phyloP scores from a whole-genome alignment of 495 filamentous ascomycete species.

The Podospora australis region DNA sequence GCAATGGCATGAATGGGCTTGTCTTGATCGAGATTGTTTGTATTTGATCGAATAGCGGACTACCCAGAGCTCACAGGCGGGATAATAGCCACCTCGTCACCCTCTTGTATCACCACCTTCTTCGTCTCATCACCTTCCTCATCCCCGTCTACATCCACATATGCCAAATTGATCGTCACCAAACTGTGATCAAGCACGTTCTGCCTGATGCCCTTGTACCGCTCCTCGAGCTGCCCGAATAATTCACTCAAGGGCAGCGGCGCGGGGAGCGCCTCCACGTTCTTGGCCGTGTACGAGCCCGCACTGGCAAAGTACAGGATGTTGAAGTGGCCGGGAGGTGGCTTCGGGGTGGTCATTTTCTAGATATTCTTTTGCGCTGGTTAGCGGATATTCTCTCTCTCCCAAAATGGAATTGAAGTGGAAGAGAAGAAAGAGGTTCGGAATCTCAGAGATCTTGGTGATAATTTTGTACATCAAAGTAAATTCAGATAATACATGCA shows the following conservation, averaged over 20 bases:
- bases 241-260: constrained; percentile 62
- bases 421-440: background rate
- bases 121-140: constrained; percentile 26
- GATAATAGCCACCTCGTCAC: constrained; percentile 91
- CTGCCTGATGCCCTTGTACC: constrained; percentile 70
- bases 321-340: constrained; percentile 58
- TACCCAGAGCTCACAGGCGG: constrained; percentile 89
- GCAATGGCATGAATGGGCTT: background rate
- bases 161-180: constrained; percentile 80
- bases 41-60: constrained; percentile 1
- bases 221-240: constrained; percentile 65
- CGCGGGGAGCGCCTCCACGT: constrained; percentile 64
- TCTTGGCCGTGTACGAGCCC: constrained; percentile 63
- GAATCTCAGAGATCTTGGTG: constrained; percentile 57
- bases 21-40: background rate
- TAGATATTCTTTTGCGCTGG: constrained; percentile 5
- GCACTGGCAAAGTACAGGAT: constrained; percentile 85
- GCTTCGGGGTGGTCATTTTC: constrained; percentile 31
- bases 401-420: background rate
- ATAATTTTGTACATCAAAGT: constrained; percentile 38
- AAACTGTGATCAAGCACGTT: constrained; percentile 71
- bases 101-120: constrained; percentile 60
- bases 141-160: constrained; percentile 62
- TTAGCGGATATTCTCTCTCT: background rate
- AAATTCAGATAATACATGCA: constrained; percentile 59